Conservation (phyloP, 257 asterid genomes). For the Primulina eburnea region DNA sequence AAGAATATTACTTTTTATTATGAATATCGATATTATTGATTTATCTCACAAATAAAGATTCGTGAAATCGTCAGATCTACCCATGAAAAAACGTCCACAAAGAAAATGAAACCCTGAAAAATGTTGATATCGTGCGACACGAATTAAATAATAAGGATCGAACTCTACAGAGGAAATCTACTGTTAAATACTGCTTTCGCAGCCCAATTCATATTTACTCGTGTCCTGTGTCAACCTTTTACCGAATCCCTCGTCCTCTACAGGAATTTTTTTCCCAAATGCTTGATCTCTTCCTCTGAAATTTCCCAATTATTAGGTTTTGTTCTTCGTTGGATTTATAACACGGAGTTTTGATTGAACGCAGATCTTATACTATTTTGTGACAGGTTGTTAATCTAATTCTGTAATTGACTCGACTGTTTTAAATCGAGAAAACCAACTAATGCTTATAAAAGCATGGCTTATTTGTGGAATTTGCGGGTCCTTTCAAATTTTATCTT, state of each 20-base stretch:
- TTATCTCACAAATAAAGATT: too few relatives aligned
- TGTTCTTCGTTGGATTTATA: conserved; percentile 11
- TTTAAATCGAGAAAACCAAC: neutral
- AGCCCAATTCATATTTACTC: neutral
- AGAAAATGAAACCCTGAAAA: too few relatives aligned
- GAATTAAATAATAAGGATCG: neutral
- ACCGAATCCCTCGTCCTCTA: neutral
- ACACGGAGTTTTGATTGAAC: conserved; percentile 22
- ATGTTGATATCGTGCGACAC: too few relatives aligned
- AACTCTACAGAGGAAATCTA: neutral
- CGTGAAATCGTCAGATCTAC: too few relatives aligned
- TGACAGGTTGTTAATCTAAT: conserved; percentile 19
- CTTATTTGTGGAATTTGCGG: too few relatives aligned
- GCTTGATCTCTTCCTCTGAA: neutral
- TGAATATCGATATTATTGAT: too few relatives aligned
- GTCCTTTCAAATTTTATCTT: neutral
- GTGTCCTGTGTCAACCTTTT: neutral
- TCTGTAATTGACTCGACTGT: conserved; percentile 1
- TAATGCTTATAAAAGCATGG: neutral
- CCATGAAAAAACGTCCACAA: too few relatives aligned
- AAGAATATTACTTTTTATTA: too few relatives aligned
- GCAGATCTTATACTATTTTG: conserved; percentile 17
- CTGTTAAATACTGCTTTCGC: neutral
- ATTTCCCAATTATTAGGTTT: conserved; percentile 36
- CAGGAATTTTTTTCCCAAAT: neutral